Base-by-base conservation (phyloP, 768 basidiomycete species). In the Hericium erinaceus region DNA sequence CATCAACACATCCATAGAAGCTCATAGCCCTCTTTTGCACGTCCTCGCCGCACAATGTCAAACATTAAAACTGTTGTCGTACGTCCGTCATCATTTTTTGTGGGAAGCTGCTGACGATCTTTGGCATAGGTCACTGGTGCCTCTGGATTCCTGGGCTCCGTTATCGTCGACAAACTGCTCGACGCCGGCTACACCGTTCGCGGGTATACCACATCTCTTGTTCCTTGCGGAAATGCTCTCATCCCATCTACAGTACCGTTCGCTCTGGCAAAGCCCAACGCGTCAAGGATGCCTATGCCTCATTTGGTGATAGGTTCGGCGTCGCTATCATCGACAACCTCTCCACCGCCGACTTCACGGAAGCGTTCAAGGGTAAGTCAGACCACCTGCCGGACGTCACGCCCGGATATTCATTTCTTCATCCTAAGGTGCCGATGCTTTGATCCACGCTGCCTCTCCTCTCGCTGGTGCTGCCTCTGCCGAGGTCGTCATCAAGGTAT, bases 141-240 rank as follows among this genome's bases (percentile, higher is more conserved):
- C n/a, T 74, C 76, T 37, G 75, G 77, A 18, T 78, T 65, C 49
- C 18, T 67, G 37, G 67, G 66, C 8, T 56, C 63, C 0, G 63
- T 67, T 37, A 57, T 69, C 18, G 58, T 64, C 15, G 33, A 58
- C 22, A 67, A 75, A 40, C 69, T 80, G 5, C 64, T 80, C 22
- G 63, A 74, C 16, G 65, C 67, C 18, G 81, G 82, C 2, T 79
- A 77, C 61, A 70, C 67, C 9, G 81, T 84, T 44, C 69, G 76
- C 60, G 81, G 76, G 75, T 69, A 48, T 18, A 60, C 24, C 12
- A 16, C 48, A 26, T 9, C n/a, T 11, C 18, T 38, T 18, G 2
- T 8, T 10, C 12, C 12, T 6, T 4, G 26, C 26, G n/a, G 12
- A 22, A 1, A 26, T 18, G 4, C 4, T 39, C 3, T 37, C 46